Evolutionary conservation across 257 asterid genomes (phyloP).

Genomic region (Petrea volubilis): DNA sequence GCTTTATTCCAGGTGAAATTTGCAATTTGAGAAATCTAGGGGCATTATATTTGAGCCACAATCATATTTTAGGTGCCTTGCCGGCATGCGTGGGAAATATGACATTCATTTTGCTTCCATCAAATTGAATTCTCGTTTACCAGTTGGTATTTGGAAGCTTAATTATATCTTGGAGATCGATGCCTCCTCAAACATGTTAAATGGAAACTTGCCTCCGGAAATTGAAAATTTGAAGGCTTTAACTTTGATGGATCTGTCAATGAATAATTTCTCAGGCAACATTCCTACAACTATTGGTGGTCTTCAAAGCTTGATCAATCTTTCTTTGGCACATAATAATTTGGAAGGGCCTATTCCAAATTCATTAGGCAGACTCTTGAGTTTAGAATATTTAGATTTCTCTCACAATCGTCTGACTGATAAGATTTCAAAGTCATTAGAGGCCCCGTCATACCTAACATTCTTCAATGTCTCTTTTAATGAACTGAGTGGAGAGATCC

Average conservation of each 20-base stretch:
- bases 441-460: not conserved
- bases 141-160: conserved; percentile 20
- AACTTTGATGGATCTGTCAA: not conserved
- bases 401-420: not conserved
- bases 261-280: not conserved
- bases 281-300: not conserved
- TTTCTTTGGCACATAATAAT: not conserved
- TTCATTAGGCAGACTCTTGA: not conserved
- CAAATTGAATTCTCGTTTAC: conserved; percentile 20
- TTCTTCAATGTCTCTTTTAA: conserved; percentile 33
- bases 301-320: not conserved
- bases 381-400: not conserved
- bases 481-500: conserved; percentile 24
- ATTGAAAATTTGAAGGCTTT: conserved; percentile 4
- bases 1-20: not conserved
- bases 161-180: not conserved
- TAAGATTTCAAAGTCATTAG: not conserved
- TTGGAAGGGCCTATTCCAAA: not conserved
- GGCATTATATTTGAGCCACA: not conserved
- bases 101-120: not conserved
- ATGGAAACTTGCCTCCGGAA: conserved; percentile 12
- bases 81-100: conserved; percentile 21
- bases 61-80: conserved; percentile 15
- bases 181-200: conserved; percentile 13
- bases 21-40: conserved; percentile 13